Base-by-base conservation (phyloP, 352 stramenopile species). In the Pythium vanterpoolii region DNA sequence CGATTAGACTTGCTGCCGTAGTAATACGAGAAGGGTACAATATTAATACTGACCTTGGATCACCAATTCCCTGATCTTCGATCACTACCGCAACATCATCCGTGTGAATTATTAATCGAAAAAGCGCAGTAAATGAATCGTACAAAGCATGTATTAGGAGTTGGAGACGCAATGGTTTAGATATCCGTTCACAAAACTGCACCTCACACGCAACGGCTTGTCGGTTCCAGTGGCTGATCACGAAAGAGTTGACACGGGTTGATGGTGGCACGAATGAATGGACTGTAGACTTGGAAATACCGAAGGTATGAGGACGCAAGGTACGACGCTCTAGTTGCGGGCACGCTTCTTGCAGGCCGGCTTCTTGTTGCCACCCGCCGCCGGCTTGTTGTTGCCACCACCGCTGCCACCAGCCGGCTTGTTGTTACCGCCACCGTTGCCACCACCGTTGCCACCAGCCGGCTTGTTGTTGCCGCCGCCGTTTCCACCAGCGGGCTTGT, bases 101-200 rank as follows among this genome's bases (percentile, higher is more conserved):
- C n/a, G n/a, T n/a, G n/a, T n/a, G n/a, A n/a, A n/a, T n/a, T n/a
- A n/a, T n/a, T n/a, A n/a, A n/a, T n/a, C n/a, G n/a, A n/a, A n/a
- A n/a, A n/a, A n/a, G n/a, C n/a, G n/a, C n/a, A n/a, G n/a, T n/a
- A n/a, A n/a, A n/a, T n/a, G n/a, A n/a, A n/a, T n/a, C n/a, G n/a
- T n/a, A 43, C 28, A 54, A 48, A 21, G 28, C 33, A 47, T 58
- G 23, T 36, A 48, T 58, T 36, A 38, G n/a, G 28, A 27, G n/a
- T 23, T 31, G 24, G 49, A 36, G 21, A 33, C 27, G 40, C 19
- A 60, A 31, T n/a, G 52, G n/a, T 60, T 44, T n/a, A 60, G 39
- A 60, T 60, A 60, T 60, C 39, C 52, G 52, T 51, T 60, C 52
- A 60, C 52, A 60, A 60, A 60, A 50, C 52, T 60, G 51, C 52